Base-by-base conservation (phyloP, 495 filamentous ascomycete genomes). In the Achaetomiella virescens region DNA sequence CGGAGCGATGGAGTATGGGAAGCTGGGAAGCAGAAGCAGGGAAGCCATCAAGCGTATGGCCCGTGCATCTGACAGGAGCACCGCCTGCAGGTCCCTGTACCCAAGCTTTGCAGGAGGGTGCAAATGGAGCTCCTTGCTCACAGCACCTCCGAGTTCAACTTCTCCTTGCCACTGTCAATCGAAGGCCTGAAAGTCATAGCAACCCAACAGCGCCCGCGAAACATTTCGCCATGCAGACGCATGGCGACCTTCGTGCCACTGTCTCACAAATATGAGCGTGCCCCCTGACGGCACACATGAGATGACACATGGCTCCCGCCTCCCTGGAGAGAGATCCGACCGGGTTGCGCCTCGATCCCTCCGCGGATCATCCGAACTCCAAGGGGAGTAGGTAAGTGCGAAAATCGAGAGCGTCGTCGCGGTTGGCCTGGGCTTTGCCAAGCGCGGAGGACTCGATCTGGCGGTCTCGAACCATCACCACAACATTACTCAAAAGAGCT, bases 31-130 rank as follows among this genome's bases (percentile, higher is more conserved):
- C n/a, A n/a, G n/a, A n/a, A 31, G 27, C 5, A 9, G 55, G 42
- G 33, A 52, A 37, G 42, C 24, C 37, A n/a, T n/a, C n/a, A n/a
- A n/a, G n/a, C n/a, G 4, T 49, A 9, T 60, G 59, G 59, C 37
- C 60, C 24, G 62, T 65, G 62, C 62, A 46, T 56, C 59, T 65
- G 53, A 60, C 62, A 54, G 58, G 48, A 48, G 55, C 15, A 18
- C 12, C 9, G 12, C 29, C 46, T 50, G 48, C 45, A 43, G 44
- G 36, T 31, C 12, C 7, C 11, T 42, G 45, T 25, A 44, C 18
- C 38, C 21, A 20, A 50, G 54, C 54, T 51, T 40, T 40, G 48
- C 38, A 53, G 38, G 50, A 43, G 43, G 40, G 20, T n/a, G n/a
- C n/a, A n/a, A n/a, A n/a, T n/a, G n/a, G n/a, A n/a, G n/a, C n/a